Base-by-base conservation (phyloP, 2,329 filamentous ascomycete species). In the Juglanconis oblonga region DNA sequence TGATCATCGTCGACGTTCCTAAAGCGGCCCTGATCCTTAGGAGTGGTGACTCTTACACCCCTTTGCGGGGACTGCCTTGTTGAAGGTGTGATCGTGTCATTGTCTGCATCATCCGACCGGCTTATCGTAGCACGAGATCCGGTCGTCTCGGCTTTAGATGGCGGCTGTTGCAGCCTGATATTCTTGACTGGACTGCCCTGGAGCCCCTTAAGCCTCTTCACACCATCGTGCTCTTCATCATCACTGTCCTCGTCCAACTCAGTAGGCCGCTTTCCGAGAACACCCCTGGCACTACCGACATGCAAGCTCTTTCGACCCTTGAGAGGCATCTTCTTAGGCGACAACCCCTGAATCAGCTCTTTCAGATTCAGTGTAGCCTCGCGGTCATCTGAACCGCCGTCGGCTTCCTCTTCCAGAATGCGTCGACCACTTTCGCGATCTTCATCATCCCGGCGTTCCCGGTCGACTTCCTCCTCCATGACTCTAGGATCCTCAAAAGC, bases 171-270 rank as follows among this genome's bases (percentile, higher is more conserved):
- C 55, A 93, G 79, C 67, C 81, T 84, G 55, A 92, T 78, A 52
- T 85, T 90, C 75, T 93, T 93, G 63, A 93, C 89, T 1, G 90
- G 90, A 67, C 90, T 93, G 55, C 84, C 82, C 72, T 90, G 85
- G 61, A 84, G 86, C n/a, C 83, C 84, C 70, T 87, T 91, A 52
- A 92, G 79, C 65, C 89, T 81, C 74, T 92, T 92, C 57, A 87
- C 75, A 13, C 85, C 83, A 63, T 84, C 83, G 35, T 77, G 76
- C 45, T 87, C 83, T 55, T 84, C 81, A 7, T 79, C 80, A 4
- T 86, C 84, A 1, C 87, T 86, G 9, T 86, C 83, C 3, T 83
- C 78, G 63, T 92, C 89, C 53, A 92, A 79, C 72, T 93, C 90
- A 13, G 76, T 76, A 0, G 90, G 90, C 52, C 90, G 81, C 72